Percentiles rank a stretch among this genome's conserved stretches.
Conservation (phyloP, 805 yeast genomes). For the Candida suzukii region DNA sequence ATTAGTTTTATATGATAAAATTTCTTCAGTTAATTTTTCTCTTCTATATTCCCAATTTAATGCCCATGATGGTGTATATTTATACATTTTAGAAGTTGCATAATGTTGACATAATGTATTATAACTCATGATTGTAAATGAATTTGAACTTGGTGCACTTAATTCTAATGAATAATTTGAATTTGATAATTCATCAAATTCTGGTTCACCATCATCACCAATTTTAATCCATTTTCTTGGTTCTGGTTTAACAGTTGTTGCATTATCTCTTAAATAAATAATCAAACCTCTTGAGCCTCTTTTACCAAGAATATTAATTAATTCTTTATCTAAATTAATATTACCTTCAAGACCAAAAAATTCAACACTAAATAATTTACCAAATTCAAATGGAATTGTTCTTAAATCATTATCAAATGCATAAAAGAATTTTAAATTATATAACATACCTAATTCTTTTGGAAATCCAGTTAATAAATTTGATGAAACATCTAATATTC, state of each 20-base stretch:
- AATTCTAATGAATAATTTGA: constrained; percentile 14
- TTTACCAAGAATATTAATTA: constrained; percentile 63
- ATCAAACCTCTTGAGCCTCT: constrained; percentile 83
- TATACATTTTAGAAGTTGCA: constrained; percentile 87
- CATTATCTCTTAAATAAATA: constrained; percentile 72
- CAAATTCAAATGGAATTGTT: constrained; percentile 77
- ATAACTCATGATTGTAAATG: constrained; percentile 76
- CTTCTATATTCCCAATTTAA: constrained; percentile 88
- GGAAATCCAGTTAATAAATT: constrained; percentile 73
- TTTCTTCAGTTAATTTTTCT: constrained; percentile 66
- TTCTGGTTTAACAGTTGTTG: constrained; percentile 55
- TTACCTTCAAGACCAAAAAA: constrained; percentile 94
- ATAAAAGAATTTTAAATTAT: constrained; percentile 71
- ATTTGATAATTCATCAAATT: constrained; percentile 21
- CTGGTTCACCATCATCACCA: constrained; percentile 67
- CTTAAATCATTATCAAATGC: constrained; percentile 80
- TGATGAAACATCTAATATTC: constrained; percentile 79
- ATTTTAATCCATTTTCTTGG: constrained; percentile 81
- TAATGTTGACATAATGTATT: constrained; percentile 94
- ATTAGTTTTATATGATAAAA: constrained; percentile 60
- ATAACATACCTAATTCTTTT: constrained; percentile 75
- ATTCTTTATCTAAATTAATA: constrained; percentile 54
- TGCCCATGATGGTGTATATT: constrained; percentile 97
- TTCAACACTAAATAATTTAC: constrained; percentile 75
- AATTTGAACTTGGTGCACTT: constrained; percentile 21